Evolutionary conservation across 495 filamentous ascomycete species (phyloP).

Genomic region (Terfezia boudieri): DNA sequence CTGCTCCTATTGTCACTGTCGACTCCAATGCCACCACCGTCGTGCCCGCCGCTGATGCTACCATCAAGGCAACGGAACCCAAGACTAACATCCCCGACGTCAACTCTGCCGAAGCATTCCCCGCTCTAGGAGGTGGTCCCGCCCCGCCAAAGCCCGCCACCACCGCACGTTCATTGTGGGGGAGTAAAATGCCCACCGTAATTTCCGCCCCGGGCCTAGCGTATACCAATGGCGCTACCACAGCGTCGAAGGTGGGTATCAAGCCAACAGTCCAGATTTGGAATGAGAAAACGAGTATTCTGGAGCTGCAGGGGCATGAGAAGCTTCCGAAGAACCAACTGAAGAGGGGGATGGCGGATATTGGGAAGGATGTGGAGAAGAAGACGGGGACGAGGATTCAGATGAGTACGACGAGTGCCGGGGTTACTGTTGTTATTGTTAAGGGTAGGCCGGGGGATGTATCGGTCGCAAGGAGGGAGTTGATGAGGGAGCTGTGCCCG

Average conservation of each 20-base stretch:
- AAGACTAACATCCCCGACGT: slow-evolving; percentile 38
- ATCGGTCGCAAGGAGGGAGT: slow-evolving; percentile 61
- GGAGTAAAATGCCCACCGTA: slow-evolving; percentile 26
- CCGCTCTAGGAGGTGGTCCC: slow-evolving; percentile 53
- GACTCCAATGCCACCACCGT: not conserved
- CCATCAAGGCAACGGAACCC: slow-evolving; percentile 1
- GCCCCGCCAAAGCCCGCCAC: slow-evolving; percentile 37
- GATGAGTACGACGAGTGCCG: slow-evolving; percentile 42
- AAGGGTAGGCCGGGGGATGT: slow-evolving; percentile 47
- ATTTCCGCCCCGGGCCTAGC: slow-evolving; percentile 17
- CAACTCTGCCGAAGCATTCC: slow-evolving; percentile 73
- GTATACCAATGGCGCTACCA: slow-evolving; percentile 29
- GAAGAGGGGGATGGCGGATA: slow-evolving; percentile 61
- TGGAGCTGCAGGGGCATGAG: slow-evolving; percentile 42
- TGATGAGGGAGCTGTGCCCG: slow-evolving; percentile 59
- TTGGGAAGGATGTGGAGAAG: slow-evolving; percentile 68
- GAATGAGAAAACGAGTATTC: slow-evolving; percentile 29
- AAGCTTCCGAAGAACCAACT: slow-evolving; percentile 51
- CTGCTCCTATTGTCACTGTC: not conserved
- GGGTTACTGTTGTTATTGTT: slow-evolving; percentile 53
- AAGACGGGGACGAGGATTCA: slow-evolving; percentile 68
- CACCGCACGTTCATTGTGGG: slow-evolving; percentile 28
- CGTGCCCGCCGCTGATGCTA: not conserved
- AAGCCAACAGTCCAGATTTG: slow-evolving; percentile 29
- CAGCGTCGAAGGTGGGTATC: slow-evolving; percentile 32